These are phyloP conservation scores for Trichoderma virens DNA, from an alignment of 495 filamentous ascomycete species.

Conservation along the genomic window DNA sequence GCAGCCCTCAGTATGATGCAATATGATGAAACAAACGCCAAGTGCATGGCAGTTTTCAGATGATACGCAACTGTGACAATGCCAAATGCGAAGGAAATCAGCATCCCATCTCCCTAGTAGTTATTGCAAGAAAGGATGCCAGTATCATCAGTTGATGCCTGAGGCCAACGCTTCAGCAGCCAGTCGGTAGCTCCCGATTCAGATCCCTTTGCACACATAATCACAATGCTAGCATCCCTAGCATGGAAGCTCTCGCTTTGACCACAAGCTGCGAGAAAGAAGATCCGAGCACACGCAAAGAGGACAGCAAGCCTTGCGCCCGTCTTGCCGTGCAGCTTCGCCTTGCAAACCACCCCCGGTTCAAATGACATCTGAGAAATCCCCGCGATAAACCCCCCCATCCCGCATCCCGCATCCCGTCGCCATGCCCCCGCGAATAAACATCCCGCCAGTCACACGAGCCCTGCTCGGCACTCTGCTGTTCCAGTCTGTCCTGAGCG, in stretches of 20 bases:
- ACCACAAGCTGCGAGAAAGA: neutral
- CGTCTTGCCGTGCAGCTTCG: neutral
- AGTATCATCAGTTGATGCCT: neutral
- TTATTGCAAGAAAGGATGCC: no score
- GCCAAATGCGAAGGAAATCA: no score
- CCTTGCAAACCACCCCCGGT: neutral
- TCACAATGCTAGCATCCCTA: neutral
- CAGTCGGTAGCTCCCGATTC: neutral
- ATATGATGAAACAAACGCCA: neutral
- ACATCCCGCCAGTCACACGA: conserved; percentile 85
- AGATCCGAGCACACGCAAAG: neutral
- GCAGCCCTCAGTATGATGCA: neutral
- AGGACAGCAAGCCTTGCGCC: neutral
- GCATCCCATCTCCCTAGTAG: no score
- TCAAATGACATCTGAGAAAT: neutral
- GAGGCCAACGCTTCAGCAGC: neutral
- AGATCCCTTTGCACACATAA: no score
- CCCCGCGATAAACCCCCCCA: neutral
- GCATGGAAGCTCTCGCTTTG: neutral
- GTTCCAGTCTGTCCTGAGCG: conserved; percentile 72
- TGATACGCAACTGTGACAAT: no score
- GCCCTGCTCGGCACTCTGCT: conserved; percentile 66
- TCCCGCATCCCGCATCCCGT: conserved; percentile 6
- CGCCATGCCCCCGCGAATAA: conserved; percentile 53
- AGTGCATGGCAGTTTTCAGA: no score